Evolutionary conservation across 2,329 filamentous ascomycete genomes (phyloP).

Genomic region (Colletotrichum euphorbiae): DNA sequence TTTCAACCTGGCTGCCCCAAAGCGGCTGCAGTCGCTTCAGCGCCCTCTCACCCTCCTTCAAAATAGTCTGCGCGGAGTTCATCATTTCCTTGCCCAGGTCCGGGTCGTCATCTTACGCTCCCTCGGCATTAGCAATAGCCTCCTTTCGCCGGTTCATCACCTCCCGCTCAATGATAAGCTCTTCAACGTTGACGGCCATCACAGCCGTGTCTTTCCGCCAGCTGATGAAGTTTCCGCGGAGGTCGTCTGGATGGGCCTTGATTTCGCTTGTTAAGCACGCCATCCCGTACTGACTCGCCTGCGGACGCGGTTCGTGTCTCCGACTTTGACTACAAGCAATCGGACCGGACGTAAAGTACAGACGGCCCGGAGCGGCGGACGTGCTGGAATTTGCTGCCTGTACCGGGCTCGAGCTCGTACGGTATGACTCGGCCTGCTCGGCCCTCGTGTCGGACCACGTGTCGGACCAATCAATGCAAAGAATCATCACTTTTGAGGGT

Average conservation of each 20-base stretch:
- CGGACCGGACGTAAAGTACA: not conserved
- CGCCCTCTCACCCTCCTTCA: conserved; percentile 53
- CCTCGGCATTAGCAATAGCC: conserved; percentile 50
- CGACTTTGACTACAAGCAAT: conserved; percentile 10
- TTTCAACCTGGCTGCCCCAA: conserved; percentile 52
- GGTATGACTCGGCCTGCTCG: not conserved
- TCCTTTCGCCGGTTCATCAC: conserved; percentile 53
- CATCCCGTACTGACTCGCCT: conserved; percentile 12
- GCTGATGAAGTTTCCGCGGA: not conserved
- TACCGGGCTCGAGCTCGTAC: not conserved
- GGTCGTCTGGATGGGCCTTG: not conserved
- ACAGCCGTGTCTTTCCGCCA: not conserved
- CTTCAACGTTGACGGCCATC: conserved; percentile 38
- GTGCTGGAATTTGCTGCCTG: not conserved
- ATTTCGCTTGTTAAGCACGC: conserved; percentile 8
- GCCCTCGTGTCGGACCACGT: not conserved
- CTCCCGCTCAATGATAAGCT: conserved; percentile 44
- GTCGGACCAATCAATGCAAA: not conserved
- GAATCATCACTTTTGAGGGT: too few species aligned
- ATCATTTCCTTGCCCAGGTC: conserved; percentile 47
- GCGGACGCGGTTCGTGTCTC: not conserved
- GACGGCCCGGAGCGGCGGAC: not conserved
- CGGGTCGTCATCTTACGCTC: conserved; percentile 41
- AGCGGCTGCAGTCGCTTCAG: conserved; percentile 52
- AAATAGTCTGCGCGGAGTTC: conserved; percentile 48